phyloP scores from a whole-genome alignment of 2,329 filamentous ascomycete species.

The Colletotrichum truncatum region DNA sequence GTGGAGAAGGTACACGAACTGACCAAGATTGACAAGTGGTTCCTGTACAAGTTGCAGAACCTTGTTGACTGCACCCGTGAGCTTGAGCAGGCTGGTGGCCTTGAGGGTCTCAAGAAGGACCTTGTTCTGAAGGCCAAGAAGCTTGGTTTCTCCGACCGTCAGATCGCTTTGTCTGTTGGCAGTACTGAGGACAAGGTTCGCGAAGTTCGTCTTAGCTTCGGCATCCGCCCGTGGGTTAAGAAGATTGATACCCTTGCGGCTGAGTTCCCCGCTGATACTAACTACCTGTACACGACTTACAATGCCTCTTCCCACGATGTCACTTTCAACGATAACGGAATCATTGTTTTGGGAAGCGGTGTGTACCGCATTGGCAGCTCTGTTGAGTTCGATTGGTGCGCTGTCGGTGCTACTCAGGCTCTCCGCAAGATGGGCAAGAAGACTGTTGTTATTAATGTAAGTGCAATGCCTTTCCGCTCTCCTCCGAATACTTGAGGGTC shows the following conservation, averaged over 20 bases:
- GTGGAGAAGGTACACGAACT: conserved; percentile 92
- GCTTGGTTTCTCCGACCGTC: conserved; percentile 95
- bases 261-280: conserved; percentile 94
- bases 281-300: conserved; percentile 98
- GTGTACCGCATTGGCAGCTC: conserved; percentile 98
- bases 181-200: conserved; percentile 91
- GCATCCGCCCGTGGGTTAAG: conserved; percentile 96
- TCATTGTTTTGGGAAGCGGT: conserved; percentile 88
- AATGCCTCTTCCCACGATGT: conserved; percentile 95
- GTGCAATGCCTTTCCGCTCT: no score
- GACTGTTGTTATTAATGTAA: conserved; percentile 94
- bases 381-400: conserved; percentile 99
- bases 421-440: conserved; percentile 90
- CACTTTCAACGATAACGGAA: conserved; percentile 90
- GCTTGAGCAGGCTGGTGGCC: conserved; percentile 83
- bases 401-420: conserved; percentile 87
- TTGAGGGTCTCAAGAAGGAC: conserved; percentile 88
- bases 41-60: conserved; percentile 97
- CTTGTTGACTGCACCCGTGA: conserved; percentile 91
- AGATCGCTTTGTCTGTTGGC: conserved; percentile 88
- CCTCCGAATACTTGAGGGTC: no score
- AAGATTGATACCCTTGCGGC: conserved; percentile 97
- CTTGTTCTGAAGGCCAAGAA: conserved; percentile 93
- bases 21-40: conserved; percentile 99
- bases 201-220: conserved; percentile 83